Percentiles rank a stretch among this genome's conserved stretches.
Conservation (phyloP, 768 basidiomycete species). For the Galerina marginata region DNA sequence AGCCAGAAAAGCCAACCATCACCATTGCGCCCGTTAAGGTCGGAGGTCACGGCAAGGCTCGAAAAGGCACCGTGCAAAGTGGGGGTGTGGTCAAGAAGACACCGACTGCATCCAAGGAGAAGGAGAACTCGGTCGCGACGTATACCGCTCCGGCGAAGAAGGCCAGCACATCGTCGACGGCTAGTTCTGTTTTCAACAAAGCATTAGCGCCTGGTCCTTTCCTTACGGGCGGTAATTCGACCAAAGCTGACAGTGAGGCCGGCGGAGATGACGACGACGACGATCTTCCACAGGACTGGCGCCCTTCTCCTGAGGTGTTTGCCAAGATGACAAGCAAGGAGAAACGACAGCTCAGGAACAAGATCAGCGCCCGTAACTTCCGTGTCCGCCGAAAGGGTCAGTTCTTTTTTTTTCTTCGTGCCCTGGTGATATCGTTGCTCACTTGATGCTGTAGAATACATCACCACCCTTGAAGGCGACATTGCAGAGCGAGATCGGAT, state of each 20-base stretch:
- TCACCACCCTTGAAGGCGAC: slow-evolving; percentile 90
- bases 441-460: slow-evolving; percentile 71
- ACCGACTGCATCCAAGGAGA: slow-evolving; percentile 32
- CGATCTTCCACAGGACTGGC: slow-evolving; percentile 77
- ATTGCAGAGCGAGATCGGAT: slow-evolving; percentile 92
- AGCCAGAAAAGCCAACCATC: slow-evolving; percentile 45
- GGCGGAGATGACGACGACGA: slow-evolving; percentile 52
- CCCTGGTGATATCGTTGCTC: slow-evolving; percentile 6
- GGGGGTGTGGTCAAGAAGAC: slow-evolving; percentile 75
- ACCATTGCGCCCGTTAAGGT: slow-evolving; percentile 59
- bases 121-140: slow-evolving; percentile 36
- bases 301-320: slow-evolving; percentile 91
- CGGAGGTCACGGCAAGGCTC: slow-evolving; percentile 63
- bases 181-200: slow-evolving; percentile 16
- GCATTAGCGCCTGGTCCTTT: slow-evolving; percentile 23
- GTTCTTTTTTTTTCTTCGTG: slow-evolving; percentile 21
- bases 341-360: slow-evolving; percentile 95
- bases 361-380: slow-evolving; percentile 95
- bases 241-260: slow-evolving; percentile 30
- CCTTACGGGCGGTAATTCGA: slow-evolving; percentile 22
- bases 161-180: slow-evolving; percentile 14
- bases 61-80: slow-evolving; percentile 72
- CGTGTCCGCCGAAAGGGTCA: slow-evolving; percentile 91
- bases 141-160: slow-evolving; percentile 25
- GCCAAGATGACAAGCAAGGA: slow-evolving; percentile 95